Conservation (phyloP, 2,329 filamentous ascomycete species). For the Cytospora chrysosperma region DNA sequence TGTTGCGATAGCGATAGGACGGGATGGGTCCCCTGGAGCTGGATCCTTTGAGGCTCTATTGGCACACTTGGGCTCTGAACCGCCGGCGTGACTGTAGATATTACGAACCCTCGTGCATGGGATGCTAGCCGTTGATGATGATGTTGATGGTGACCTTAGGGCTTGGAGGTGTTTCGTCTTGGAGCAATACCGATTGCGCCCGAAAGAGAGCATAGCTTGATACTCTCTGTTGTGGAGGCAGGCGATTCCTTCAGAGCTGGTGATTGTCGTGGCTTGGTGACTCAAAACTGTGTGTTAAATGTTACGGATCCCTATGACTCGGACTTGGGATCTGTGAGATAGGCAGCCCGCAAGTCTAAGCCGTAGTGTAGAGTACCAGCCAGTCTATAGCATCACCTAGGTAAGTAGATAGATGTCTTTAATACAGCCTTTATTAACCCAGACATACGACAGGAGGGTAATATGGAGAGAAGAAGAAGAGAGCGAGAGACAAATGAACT, state of each 20-base stretch:
- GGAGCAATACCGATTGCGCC: not conserved
- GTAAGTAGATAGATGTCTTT: no score
- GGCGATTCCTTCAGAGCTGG: not conserved
- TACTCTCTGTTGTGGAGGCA: not conserved
- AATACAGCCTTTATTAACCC: no score
- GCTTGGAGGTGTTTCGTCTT: not conserved
- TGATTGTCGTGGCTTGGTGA: not conserved
- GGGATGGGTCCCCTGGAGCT: not conserved
- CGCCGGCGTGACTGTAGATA: not conserved
- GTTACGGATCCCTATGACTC: not conserved
- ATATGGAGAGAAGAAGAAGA: not conserved
- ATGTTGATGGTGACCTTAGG: not conserved
- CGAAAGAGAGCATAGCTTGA: not conserved
- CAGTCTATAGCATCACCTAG: not conserved
- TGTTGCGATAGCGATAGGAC: slow-evolving; percentile 3
- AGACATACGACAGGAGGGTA: not conserved
- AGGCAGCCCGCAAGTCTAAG: not conserved
- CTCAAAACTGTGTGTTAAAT: not conserved
- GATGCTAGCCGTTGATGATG: not conserved
- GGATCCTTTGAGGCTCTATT: not conserved
- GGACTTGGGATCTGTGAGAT: not conserved
- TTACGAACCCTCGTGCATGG: not conserved
- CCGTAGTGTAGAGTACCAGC: not conserved
- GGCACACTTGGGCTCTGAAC: slow-evolving; percentile 9
- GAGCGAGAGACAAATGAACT: no score